Evolutionary conservation across 2,329 filamentous ascomycete species (phyloP).

Genomic region (Mariannaea sp.): DNA sequence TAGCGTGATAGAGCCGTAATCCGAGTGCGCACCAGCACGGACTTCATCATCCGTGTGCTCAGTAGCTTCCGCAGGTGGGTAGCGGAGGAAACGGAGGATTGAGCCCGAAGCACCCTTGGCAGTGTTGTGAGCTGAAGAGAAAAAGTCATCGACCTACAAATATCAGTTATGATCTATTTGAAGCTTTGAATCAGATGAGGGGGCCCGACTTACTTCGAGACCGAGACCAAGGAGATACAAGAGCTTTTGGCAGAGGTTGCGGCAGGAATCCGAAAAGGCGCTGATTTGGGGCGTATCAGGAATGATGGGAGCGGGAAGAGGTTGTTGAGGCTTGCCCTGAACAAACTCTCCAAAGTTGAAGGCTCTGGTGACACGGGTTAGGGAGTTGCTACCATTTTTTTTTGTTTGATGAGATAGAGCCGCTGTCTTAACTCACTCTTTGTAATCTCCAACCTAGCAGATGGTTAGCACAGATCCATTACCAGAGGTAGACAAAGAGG

Average conservation of each 20-base stretch:
- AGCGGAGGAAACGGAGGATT: conserved; percentile 74
- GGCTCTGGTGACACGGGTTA: conserved; percentile 57
- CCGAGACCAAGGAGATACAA: conserved; percentile 79
- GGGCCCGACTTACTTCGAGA: conserved; percentile 58
- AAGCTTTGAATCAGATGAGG: conserved; percentile 1
- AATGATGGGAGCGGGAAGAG: conserved; percentile 69
- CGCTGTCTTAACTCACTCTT: conserved; percentile 65
- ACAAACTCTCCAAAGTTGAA: conserved; percentile 89
- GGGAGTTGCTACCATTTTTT: neutral
- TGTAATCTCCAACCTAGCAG: conserved; percentile 76
- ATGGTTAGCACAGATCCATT: neutral
- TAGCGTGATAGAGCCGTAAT: conserved; percentile 76
- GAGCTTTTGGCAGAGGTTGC: conserved; percentile 72
- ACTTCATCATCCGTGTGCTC: conserved; percentile 63
- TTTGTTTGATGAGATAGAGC: conserved; percentile 1
- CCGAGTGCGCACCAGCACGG: conserved; percentile 88
- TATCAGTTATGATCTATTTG: conserved; percentile 11
- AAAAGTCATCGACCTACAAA: conserved; percentile 56
- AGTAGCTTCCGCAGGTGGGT: conserved; percentile 60
- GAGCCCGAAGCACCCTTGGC: conserved; percentile 55
- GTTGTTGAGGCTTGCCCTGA: conserved; percentile 72
- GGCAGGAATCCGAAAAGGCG: conserved; percentile 72
- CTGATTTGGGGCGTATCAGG: conserved; percentile 64
- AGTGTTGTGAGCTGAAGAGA: conserved; percentile 56
- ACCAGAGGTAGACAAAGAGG: neutral